Percentiles rank a stretch among this genome's conserved stretches.
These are phyloP conservation scores for Coffea eugenioides DNA, from an alignment of 257 asterid species.

Conservation along the genomic window DNA sequence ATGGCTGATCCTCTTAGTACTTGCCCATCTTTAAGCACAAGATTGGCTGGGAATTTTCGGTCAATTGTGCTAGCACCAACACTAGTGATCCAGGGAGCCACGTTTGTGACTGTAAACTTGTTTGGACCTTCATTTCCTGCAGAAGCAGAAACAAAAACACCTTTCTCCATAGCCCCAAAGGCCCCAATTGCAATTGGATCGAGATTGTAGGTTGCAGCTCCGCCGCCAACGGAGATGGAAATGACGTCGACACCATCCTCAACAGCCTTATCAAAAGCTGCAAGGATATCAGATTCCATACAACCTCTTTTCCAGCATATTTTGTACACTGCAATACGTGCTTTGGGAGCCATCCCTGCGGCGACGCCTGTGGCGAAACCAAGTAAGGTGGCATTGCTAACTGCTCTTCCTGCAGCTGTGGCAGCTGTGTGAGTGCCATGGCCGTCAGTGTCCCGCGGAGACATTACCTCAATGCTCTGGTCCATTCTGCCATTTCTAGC, in stretches of 20 bases:
- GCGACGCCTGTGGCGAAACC: slow-evolving; percentile 75
- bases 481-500: slow-evolving; percentile 37
- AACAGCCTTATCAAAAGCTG: slow-evolving; percentile 79
- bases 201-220: slow-evolving; percentile 47
- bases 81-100: slow-evolving; percentile 85
- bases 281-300: slow-evolving; percentile 77
- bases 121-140: slow-evolving; percentile 86
- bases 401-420: slow-evolving; percentile 79
- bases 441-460: slow-evolving; percentile 69
- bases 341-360: slow-evolving; percentile 76
- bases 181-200: slow-evolving; percentile 88
- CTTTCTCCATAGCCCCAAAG: slow-evolving; percentile 70
- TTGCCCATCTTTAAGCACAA: slow-evolving; percentile 54
- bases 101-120: slow-evolving; percentile 64
- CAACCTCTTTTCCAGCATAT: slow-evolving; percentile 84
- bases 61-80: slow-evolving; percentile 92
- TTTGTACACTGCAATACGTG: slow-evolving; percentile 68
- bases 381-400: slow-evolving; percentile 59
- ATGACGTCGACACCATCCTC: slow-evolving; percentile 80
- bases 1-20: slow-evolving; percentile 58
- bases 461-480: slow-evolving; percentile 36
- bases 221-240: slow-evolving; percentile 79
- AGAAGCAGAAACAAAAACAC: slow-evolving; percentile 69
- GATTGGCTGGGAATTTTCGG: slow-evolving; percentile 65
- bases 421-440: slow-evolving; percentile 96